These are phyloP conservation scores for Colletotrichum sp. DNA, from an alignment of 2,329 filamentous ascomycete genomes.

Conservation along the genomic window DNA sequence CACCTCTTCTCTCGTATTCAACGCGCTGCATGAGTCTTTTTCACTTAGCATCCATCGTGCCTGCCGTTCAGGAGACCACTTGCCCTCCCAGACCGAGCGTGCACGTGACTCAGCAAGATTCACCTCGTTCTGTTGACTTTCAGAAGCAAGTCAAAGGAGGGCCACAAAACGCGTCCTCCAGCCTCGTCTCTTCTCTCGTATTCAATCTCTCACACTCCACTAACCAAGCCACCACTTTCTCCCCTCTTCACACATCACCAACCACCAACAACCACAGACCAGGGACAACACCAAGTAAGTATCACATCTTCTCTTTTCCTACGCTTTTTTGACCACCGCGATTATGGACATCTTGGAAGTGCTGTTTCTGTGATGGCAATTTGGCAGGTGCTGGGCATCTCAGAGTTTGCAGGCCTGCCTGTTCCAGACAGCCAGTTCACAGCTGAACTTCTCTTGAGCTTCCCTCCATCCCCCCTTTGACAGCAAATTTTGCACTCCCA, in stretches of 20 bases:
- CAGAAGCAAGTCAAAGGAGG: not conserved
- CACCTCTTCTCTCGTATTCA: not conserved
- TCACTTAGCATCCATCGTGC: not conserved
- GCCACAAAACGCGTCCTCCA: not conserved
- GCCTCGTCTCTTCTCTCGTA: not conserved
- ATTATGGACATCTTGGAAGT: not conserved
- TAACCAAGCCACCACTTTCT: not conserved
- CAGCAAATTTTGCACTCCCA: not conserved
- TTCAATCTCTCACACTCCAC: not conserved
- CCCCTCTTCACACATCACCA: not conserved
- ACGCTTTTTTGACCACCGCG: not conserved
- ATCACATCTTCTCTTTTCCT: not conserved
- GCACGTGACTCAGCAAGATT: not conserved
- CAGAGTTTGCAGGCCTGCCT: not conserved
- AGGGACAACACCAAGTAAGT: not conserved
- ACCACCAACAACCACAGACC: not conserved
- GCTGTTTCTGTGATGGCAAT: not conserved
- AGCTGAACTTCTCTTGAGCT: not conserved
- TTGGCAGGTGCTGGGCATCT: not conserved
- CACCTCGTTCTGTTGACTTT: not conserved
- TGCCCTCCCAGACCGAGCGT: not conserved
- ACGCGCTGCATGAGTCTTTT: rapidly evolving
- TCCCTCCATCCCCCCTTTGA: not conserved
- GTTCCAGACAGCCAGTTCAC: too few relatives aligned
- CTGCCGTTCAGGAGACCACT: not conserved